phyloP scores from a whole-genome alignment of 371 early-diverging fungal species.

The Saksenaea vasiformis region DNA sequence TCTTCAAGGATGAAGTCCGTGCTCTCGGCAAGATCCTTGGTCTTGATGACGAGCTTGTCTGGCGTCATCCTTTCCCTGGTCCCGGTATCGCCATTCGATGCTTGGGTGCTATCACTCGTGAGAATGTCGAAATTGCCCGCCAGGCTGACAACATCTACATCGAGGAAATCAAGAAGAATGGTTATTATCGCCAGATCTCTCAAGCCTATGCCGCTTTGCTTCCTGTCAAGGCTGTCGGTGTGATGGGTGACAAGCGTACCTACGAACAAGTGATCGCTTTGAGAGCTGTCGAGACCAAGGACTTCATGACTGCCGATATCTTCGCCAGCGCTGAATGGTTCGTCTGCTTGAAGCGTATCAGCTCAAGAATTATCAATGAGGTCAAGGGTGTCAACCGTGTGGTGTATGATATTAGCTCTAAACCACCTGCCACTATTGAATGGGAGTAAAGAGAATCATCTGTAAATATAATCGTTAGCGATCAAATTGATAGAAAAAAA shows the following conservation, averaged over 20 bases:
- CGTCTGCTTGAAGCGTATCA: slow-evolving; percentile 80
- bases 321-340: slow-evolving; percentile 61
- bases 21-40: slow-evolving; percentile 86
- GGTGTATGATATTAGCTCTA: slow-evolving; percentile 92
- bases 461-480: slow-evolving; percentile 2
- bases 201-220: slow-evolving; percentile 97
- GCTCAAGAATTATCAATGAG: slow-evolving; percentile 95
- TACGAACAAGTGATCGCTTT: slow-evolving; percentile 98
- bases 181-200: slow-evolving; percentile 92
- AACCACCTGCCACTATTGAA: slow-evolving; percentile 97
- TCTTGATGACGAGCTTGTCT: slow-evolving; percentile 92
- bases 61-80: slow-evolving; percentile 98
- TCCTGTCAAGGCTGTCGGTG: slow-evolving; percentile 95
- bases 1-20: slow-evolving; percentile 99
- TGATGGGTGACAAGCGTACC: slow-evolving; percentile 98
- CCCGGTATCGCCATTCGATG: slow-evolving; percentile 98
- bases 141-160: slow-evolving; percentile 96
- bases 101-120: slow-evolving; percentile 91
- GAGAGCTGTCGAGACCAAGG: slow-evolving; percentile 94
- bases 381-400: slow-evolving; percentile 97
- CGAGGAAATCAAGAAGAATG: slow-evolving; percentile 96
- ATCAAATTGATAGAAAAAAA: neutral
- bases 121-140: slow-evolving; percentile 92
- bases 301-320: slow-evolving; percentile 99
- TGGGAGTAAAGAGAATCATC: slow-evolving; percentile 67